Base-by-base conservation (phyloP, 345 rosid genomes). In the Syzygium grande region DNA sequence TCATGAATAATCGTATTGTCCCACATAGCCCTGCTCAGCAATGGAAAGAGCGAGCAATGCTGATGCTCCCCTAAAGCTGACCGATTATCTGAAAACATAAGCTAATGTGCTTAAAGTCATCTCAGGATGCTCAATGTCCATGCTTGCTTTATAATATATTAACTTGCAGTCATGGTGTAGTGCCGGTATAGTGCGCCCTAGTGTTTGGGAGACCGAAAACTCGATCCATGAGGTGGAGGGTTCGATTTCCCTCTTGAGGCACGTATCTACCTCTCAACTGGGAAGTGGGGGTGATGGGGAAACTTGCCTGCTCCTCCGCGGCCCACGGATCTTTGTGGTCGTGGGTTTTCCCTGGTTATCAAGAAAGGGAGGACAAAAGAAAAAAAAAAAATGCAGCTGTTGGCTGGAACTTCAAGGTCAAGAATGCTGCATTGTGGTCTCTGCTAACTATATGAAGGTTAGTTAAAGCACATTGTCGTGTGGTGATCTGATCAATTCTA, bases 271-370 rank as follows among this genome's bases (percentile, higher is more conserved):
- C 19, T 34, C 49, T 73, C 80, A 73, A 34, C 25, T 3, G 1
- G 58, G 49, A 34, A 73, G 80, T 34, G 25, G 46, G 46, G 79
- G 49, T 27, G 49, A 73, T 73, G 46, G 46, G 80, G 13, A 49
- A 73, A 34, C 80, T 34, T 9, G 21, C 80, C 14, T 68, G 46
- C 80, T 68, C 38, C 80, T 34, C 19, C 3, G 25, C 7, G 0
- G 46, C 80, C 49, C 1, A 21, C 7, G 0, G 25, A 73, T 17
- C 80, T 34, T 46, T 4, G 49, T 19, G 13, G 49, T 0, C 0
- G 4, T 19, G 13, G 80, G 46, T 68, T 73, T 73, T 73, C 13
- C 43, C 80, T 34, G 46, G 80, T 73, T 73, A 34, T 73, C 14
- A 9, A 34, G 5, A 34, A 65, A 65, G 49, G 49, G 25, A 34